Evolutionary conservation across 2,329 filamentous ascomycete genomes (phyloP).

Genomic region (Cordyceps farinosa): DNA sequence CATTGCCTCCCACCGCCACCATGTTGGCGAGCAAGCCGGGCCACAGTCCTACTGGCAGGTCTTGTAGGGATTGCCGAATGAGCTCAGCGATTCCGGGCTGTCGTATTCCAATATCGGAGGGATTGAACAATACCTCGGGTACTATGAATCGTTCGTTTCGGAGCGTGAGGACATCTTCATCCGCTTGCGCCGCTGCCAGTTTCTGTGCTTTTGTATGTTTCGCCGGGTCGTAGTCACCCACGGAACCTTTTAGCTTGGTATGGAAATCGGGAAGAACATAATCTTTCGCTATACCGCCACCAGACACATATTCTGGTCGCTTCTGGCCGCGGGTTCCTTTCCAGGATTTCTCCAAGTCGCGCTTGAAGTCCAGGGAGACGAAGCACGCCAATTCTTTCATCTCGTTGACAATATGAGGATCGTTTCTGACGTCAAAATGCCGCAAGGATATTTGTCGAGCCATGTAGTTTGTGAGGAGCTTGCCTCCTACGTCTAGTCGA

Average conservation of each 20-base stretch:
- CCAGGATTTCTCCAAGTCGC: conserved; percentile 79
- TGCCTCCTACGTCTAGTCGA: conserved; percentile 86
- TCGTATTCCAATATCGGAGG: conserved; percentile 77
- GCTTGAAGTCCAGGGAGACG: conserved; percentile 70
- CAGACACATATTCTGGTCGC: conserved; percentile 46
- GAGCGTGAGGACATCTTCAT: conserved; percentile 79
- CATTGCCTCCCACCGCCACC: conserved; percentile 82
- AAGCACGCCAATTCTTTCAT: conserved; percentile 91
- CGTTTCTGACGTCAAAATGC: conserved; percentile 93
- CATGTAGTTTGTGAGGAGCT: conserved; percentile 87
- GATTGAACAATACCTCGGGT: conserved; percentile 85
- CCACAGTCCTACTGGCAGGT: conserved; percentile 77
- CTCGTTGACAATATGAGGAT: conserved; percentile 89
- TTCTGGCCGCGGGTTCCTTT: conserved; percentile 65
- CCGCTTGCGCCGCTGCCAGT: conserved; percentile 38
- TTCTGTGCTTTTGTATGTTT: conserved; percentile 52
- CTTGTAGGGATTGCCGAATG: conserved; percentile 73
- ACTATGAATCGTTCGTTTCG: conserved; percentile 90
- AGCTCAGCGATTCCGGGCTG: conserved; percentile 79
- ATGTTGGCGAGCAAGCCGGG: conserved; percentile 82
- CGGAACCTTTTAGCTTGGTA: conserved; percentile 57
- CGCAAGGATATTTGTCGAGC: conserved; percentile 85
- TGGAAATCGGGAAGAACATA: conserved; percentile 86
- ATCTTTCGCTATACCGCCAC: conserved; percentile 71
- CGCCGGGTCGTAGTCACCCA: conserved; percentile 73